A percentile compares a stretch with the other conserved stretches of the same genome.
Conservation (phyloP, 768 basidiomycete genomes). For the Porphyrellus cyaneotinctus region DNA sequence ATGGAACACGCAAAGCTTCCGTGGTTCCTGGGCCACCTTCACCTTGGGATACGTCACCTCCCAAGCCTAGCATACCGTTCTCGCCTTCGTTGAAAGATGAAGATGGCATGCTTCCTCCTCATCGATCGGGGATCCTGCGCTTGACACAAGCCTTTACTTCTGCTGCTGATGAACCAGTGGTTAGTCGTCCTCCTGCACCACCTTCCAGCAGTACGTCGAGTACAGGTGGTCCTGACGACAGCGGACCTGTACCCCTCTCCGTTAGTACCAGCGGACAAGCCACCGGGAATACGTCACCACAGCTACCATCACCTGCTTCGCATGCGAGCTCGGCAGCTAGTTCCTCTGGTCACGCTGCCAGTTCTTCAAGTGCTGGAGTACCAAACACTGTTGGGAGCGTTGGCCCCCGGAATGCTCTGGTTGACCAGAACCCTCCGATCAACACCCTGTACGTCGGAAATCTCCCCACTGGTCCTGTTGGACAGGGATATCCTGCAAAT, state of each 20-base stretch:
- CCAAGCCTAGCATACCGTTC: constrained; percentile 21
- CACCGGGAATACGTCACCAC: constrained; percentile 51
- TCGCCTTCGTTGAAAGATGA: constrained; percentile 25
- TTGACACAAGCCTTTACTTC: constrained; percentile 22
- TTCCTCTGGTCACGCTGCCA: constrained; percentile 31
- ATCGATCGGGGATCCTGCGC: constrained; percentile 28
- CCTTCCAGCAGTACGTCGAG: constrained; percentile 40
- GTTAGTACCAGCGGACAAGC: constrained; percentile 44
- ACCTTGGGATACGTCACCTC: constrained; percentile 26
- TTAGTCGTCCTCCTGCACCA: constrained; percentile 31
- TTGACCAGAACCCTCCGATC: constrained; percentile 96
- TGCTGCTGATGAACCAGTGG: constrained; percentile 24
- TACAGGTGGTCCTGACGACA: constrained; percentile 40
- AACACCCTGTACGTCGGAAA: constrained; percentile 99
- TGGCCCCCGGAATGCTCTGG: constrained; percentile 36
- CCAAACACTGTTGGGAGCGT: constrained; percentile 19
- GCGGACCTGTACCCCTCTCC: constrained; percentile 30
- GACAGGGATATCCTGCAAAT: constrained; percentile 68
- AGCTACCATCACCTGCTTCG: constrained; percentile 73
- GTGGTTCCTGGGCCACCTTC: constrained; percentile 25
- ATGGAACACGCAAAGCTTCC: constrained; percentile 25
- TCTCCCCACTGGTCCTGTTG: constrained; percentile 75
- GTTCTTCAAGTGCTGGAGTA: constrained; percentile 29
- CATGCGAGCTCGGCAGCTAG: constrained; percentile 50
- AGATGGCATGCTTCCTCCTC: constrained; percentile 33